Base-by-base conservation (phyloP, 805 yeast species). In the Metschnikowia aberdeeniae region DNA sequence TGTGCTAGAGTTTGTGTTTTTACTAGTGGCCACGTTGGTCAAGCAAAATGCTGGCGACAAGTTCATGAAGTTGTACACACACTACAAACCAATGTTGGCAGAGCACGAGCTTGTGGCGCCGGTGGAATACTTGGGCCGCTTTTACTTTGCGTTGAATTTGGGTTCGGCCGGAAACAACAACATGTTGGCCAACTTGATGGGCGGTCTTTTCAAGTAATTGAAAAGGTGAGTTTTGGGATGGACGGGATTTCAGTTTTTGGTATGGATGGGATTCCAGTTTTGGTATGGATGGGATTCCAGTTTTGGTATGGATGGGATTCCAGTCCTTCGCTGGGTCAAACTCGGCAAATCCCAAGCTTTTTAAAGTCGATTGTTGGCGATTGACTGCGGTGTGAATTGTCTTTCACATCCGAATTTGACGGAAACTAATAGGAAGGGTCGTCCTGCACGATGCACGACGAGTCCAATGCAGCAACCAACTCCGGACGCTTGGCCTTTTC, bases 1-100 rank as follows among this genome's bases (percentile, higher is more conserved):
- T 6, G 62, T 85, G 26, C 56, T 87, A 40, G 84, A 85, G 60
- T 86, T 87, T 57, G 60, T 87, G 40, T 92, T 84, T 58, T 67
- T 90, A 52, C 67, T 89, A 22, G 66, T 82, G 4, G 61, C 73
- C 17, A 71, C 88, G 0, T 73, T 90, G 35, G 50, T 80, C 71
- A 66, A 78, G 76, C 43, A 71, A 64, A 44, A 52, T 10, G 63
- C 80, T 42, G 67, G 75, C 1, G 77, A 75, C 29, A 71, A 81
- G 55, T 87, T 77, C 62, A 57, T 73, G 45, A 76, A 73, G 47
- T 70, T 87, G 46, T 70, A 68, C 47, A 63, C 61, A 20, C 76
- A 80, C 43, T 86, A 84, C 64, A 59, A 69, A 26, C 58, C 59
- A 1, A 50, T 58, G 4, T 63, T 74, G 30, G 52, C 51, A 5